phyloP scores from a whole-genome alignment of 2,329 filamentous ascomycete species.

The Nothopassalora personata region DNA sequence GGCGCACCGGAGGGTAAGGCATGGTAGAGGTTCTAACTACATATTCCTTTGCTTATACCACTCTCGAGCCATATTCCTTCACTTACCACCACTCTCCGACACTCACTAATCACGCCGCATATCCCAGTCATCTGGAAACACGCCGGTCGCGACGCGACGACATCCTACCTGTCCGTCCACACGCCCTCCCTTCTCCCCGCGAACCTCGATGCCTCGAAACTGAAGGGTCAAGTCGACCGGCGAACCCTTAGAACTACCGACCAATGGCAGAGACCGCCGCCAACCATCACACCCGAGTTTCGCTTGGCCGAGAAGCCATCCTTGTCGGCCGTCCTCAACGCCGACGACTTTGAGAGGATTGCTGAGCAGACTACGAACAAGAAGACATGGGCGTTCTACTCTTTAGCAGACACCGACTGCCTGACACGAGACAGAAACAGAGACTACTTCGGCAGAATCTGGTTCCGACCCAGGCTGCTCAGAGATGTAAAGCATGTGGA shows the following conservation, averaged over 20 bases:
- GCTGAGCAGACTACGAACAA: conserved; percentile 34
- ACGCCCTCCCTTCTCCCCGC: conserved; percentile 38
- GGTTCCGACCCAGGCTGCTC: conserved; percentile 45
- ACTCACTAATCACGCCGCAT: conserved; percentile 9
- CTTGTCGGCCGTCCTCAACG: conserved; percentile 43
- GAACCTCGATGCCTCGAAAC: conserved; percentile 41
- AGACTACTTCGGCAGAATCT: conserved; percentile 41
- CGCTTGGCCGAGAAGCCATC: conserved; percentile 39
- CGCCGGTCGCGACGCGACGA: conserved; percentile 52
- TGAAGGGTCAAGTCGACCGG: conserved; percentile 33
- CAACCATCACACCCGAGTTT: conserved; percentile 27
- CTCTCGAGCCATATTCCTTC: too few species aligned
- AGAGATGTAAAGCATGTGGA: conserved; percentile 35
- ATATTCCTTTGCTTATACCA: too few species aligned
- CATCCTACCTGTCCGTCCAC: conserved; percentile 50
- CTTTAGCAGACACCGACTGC: conserved; percentile 48
- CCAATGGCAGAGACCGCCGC: conserved; percentile 29
- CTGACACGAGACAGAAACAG: conserved; percentile 43
- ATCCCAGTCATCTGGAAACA: conserved; percentile 44
- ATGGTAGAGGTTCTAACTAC: too few species aligned
- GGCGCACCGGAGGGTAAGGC: conserved; percentile 55
- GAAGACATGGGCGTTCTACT: conserved; percentile 45
- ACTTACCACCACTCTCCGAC: not conserved
- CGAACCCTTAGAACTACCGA: conserved; percentile 23
- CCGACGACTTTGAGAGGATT: conserved; percentile 43